Percentiles rank a stretch among this genome's conserved stretches.
Evolutionary conservation across 1,284 basidiomycete species (phyloP).

Genomic region (Marasmius fiardii): DNA sequence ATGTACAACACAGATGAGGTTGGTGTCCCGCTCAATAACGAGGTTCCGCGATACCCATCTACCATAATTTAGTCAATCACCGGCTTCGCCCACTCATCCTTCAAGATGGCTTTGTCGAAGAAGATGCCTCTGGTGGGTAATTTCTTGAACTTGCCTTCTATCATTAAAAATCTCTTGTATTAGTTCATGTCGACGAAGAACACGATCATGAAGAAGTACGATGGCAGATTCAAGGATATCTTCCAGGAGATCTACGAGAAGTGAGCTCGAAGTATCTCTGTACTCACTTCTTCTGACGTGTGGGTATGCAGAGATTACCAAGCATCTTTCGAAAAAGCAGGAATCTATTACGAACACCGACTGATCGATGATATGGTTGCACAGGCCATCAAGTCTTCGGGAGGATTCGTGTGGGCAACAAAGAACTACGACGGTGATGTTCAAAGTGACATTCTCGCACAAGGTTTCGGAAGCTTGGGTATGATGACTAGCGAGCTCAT

Average conservation of each 20-base stretch:
- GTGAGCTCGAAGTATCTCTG: conserved; percentile 30
- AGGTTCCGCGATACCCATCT: conserved; percentile 8
- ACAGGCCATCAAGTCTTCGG: conserved; percentile 93
- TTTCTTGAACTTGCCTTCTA: conserved; percentile 1
- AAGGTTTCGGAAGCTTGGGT: conserved; percentile 91
- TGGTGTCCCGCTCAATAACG: not conserved
- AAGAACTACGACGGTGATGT: conserved; percentile 99
- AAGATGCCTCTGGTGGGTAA: conserved; percentile 79
- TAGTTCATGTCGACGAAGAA: conserved; percentile 98
- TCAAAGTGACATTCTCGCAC: conserved; percentile 88
- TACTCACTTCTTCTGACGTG: not conserved
- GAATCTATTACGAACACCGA: conserved; percentile 97
- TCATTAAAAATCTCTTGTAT: not conserved
- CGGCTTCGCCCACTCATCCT: conserved; percentile 95
- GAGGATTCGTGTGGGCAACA: conserved; percentile 97
- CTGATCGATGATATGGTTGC: conserved; percentile 96
- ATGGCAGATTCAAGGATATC: conserved; percentile 98
- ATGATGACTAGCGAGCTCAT: conserved; percentile 99
- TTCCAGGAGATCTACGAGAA: conserved; percentile 93
- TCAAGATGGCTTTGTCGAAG: conserved; percentile 98
- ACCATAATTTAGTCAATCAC: conserved; percentile 67
- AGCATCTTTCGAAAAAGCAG: conserved; percentile 73
- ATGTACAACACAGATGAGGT: conserved; percentile 98
- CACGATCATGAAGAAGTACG: conserved; percentile 95
- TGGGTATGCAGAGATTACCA: conserved; percentile 69